These are phyloP conservation scores for Xerocomus brunneocitrinus DNA, from an alignment of 768 basidiomycete genomes.

Conservation along the genomic window DNA sequence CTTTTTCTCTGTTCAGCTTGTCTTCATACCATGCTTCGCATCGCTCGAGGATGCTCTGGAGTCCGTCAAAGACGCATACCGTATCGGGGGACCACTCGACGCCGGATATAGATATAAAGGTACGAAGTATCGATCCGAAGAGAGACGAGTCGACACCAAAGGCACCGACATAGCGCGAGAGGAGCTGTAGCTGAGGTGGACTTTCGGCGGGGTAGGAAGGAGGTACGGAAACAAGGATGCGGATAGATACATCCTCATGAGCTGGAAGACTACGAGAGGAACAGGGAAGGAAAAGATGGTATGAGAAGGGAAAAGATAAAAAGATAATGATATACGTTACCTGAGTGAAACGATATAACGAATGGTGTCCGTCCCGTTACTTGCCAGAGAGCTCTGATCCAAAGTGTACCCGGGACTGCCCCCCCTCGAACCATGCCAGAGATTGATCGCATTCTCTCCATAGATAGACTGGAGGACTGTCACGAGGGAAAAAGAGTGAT, in stretches of 20 bases:
- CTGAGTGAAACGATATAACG: conserved; percentile 63
- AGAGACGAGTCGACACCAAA: conserved; percentile 69
- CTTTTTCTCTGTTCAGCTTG: conserved; percentile 52
- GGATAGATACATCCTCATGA: conserved; percentile 48
- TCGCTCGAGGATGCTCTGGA: conserved; percentile 68
- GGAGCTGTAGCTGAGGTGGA: conserved; percentile 78
- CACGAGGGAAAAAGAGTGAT: not conserved
- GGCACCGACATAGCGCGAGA: conserved; percentile 78
- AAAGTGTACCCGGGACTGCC: conserved; percentile 9
- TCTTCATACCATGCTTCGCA: conserved; percentile 69
- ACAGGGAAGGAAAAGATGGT: not conserved
- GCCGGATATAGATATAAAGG: conserved; percentile 72
- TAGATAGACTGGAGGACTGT: conserved; percentile 78
- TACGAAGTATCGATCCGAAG: conserved; percentile 74
- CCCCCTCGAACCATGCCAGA: conserved; percentile 44
- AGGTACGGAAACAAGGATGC: conserved; percentile 56
- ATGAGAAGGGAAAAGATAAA: not conserved
- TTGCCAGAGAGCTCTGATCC: conserved; percentile 4
- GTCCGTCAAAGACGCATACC: conserved; percentile 84
- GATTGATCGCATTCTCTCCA: conserved; percentile 58
- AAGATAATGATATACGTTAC: conserved; percentile 40
- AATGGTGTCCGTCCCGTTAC: conserved; percentile 35
- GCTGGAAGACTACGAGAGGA: conserved; percentile 42
- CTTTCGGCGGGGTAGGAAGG: conserved; percentile 58
- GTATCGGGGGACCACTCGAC: conserved; percentile 72